These are phyloP conservation scores for Dothistroma pini DNA, from an alignment of 2,329 filamentous ascomycete genomes.

Conservation along the genomic window DNA sequence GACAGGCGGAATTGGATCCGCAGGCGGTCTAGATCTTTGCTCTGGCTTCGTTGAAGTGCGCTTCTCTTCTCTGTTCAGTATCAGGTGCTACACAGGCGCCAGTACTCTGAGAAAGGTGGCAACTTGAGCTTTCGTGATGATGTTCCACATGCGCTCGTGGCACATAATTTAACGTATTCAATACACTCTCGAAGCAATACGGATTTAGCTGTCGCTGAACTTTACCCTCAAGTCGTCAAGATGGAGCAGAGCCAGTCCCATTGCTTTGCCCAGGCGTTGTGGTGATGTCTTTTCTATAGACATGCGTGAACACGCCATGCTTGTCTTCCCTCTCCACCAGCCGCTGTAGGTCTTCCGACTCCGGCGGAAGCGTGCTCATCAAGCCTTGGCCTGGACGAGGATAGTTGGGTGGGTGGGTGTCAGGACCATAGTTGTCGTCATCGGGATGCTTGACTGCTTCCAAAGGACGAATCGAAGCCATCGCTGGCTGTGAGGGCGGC, in stretches of 20 bases:
- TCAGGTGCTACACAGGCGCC: background rate
- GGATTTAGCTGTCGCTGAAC: background rate
- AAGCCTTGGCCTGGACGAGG: constrained; percentile 61
- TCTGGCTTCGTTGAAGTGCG: background rate
- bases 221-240: background rate
- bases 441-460: constrained; percentile 30
- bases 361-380: constrained; percentile 49
- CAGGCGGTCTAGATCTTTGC: background rate
- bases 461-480: background rate
- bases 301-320: constrained; percentile 56
- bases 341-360: constrained; percentile 59
- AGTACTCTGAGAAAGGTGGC: background rate
- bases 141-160: background rate
- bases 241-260: background rate
- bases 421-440: constrained; percentile 53
- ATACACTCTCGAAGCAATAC: background rate
- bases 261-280: background rate
- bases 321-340: constrained; percentile 55
- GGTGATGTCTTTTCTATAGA: constrained; percentile 25
- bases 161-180: background rate
- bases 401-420: constrained; percentile 55
- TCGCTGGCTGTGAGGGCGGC: background rate
- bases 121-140: background rate
- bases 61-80: background rate
- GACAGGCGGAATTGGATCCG: background rate